These are phyloP conservation scores for Fusarium sp. DNA, from an alignment of 2,329 filamentous ascomycete genomes.

Conservation along the genomic window DNA sequence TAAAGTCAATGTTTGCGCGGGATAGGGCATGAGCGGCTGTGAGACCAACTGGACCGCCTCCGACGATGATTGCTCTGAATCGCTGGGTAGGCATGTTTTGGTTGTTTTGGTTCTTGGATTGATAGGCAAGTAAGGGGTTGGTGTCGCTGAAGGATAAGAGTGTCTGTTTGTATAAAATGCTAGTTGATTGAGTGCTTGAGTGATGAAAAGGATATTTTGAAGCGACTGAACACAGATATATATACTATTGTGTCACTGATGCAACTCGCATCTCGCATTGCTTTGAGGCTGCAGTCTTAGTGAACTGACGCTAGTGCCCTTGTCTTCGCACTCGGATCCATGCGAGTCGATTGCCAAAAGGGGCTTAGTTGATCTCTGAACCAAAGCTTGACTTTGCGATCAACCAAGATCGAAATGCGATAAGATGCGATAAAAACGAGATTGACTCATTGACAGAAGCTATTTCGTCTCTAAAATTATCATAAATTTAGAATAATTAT, in stretches of 20 bases:
- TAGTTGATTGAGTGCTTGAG: neutral
- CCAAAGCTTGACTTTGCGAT: neutral
- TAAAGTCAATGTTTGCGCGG: slow-evolving; percentile 49
- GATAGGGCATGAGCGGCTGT: slow-evolving; percentile 41
- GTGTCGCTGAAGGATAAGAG: neutral
- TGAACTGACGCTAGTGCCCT: neutral
- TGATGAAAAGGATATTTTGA: neutral
- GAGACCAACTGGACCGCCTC: slow-evolving; percentile 44
- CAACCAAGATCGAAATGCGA: neutral
- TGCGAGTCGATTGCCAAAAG: neutral
- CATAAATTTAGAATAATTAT: rapidly evolving
- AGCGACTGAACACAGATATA: neutral
- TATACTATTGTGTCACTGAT: neutral
- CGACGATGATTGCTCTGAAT: slow-evolving; percentile 41
- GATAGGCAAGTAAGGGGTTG: neutral
- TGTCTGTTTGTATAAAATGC: neutral
- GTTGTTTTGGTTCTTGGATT: neutral
- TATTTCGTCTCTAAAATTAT: rapidly evolving
- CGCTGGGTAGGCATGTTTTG: neutral
- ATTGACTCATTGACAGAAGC: neutral
- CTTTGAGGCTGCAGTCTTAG: neutral
- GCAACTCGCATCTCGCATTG: neutral
- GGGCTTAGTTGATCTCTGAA: neutral
- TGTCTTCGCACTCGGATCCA: slow-evolving; percentile 16
- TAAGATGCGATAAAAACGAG: neutral